phyloP scores from a whole-genome alignment of 2,329 filamentous ascomycete species.

The Fusarium equiseti region DNA sequence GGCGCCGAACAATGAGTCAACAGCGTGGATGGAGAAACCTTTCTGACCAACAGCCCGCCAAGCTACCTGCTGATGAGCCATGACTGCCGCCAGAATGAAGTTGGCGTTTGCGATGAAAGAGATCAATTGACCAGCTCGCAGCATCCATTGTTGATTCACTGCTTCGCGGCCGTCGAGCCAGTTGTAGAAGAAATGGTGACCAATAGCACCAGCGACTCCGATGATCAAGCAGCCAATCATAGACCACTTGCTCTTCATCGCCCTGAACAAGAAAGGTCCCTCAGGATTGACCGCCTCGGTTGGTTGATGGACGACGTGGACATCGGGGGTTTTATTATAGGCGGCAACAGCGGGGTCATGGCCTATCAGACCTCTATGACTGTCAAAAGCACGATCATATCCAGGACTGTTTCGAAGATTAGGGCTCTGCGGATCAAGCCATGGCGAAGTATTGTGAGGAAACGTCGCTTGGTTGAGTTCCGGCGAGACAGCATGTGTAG shows the following conservation, averaged over 20 bases:
- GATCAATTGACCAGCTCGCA: slow-evolving; percentile 24
- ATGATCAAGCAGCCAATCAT: slow-evolving; percentile 26
- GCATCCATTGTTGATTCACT: slow-evolving; percentile 30
- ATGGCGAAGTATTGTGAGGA: neutral
- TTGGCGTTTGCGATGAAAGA: slow-evolving; percentile 29
- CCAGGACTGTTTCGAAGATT: slow-evolving; percentile 14
- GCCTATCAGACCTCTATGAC: slow-evolving; percentile 4
- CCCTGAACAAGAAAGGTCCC: slow-evolving; percentile 4
- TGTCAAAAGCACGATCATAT: slow-evolving; percentile 22
- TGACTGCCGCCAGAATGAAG: slow-evolving; percentile 23
- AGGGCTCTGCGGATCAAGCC: slow-evolving; percentile 28
- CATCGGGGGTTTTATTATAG: neutral
- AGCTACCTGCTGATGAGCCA: slow-evolving; percentile 32
- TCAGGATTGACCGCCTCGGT: neutral
- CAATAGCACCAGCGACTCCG: slow-evolving; percentile 8
- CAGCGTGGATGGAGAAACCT: slow-evolving; percentile 22
- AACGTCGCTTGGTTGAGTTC: neutral
- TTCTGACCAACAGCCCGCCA: slow-evolving; percentile 25
- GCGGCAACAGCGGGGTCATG: neutral
- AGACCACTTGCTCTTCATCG: slow-evolving; percentile 30
- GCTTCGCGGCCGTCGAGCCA: slow-evolving; percentile 18
- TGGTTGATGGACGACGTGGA: neutral
- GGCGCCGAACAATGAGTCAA: slow-evolving; percentile 38
- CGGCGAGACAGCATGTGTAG: slow-evolving; percentile 8
- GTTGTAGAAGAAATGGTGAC: slow-evolving; percentile 23